These are phyloP conservation scores for Ambrosiella xylebori DNA, from an alignment of 2,329 filamentous ascomycete genomes.

Conservation along the genomic window DNA sequence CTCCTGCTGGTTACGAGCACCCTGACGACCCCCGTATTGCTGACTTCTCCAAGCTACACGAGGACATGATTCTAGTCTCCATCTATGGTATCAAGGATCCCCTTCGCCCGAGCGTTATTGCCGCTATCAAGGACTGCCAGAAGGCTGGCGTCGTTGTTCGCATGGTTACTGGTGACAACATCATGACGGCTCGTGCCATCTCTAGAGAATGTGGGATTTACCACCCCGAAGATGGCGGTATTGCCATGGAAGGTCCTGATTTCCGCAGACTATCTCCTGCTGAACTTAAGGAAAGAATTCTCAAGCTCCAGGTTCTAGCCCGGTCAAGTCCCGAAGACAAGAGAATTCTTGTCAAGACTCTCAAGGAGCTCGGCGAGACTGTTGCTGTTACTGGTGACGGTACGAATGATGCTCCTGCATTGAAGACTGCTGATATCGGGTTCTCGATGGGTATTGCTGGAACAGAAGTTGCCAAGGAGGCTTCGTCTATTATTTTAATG, in stretches of 20 bases:
- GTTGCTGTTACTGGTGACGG: slow-evolving; percentile 44
- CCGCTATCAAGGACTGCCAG: slow-evolving; percentile 46
- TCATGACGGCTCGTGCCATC: slow-evolving; percentile 56
- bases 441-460: slow-evolving; percentile 46
- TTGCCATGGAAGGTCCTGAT: slow-evolving; percentile 51
- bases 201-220: slow-evolving; percentile 56
- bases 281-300: slow-evolving; percentile 41
- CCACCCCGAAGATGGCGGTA: slow-evolving; percentile 30
- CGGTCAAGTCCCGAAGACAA: slow-evolving; percentile 52
- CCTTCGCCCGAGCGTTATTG: slow-evolving; percentile 44
- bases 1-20: slow-evolving; percentile 40
- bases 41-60: slow-evolving; percentile 38
- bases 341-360: slow-evolving; percentile 40
- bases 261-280: slow-evolving; percentile 44
- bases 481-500: slow-evolving; percentile 42
- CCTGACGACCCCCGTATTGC: slow-evolving; percentile 22
- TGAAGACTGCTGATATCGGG: slow-evolving; percentile 44
- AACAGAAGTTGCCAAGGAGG: slow-evolving; percentile 46
- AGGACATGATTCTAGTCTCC: slow-evolving; percentile 53
- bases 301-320: slow-evolving; percentile 44
- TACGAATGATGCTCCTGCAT: slow-evolving; percentile 42
- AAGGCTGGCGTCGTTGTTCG: slow-evolving; percentile 49
- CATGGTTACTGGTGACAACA: slow-evolving; percentile 59
- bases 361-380: slow-evolving; percentile 44
- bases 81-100: slow-evolving; percentile 58